Evolutionary conservation across 2,329 filamentous ascomycete genomes (phyloP), one percentile per base, ranked within the genome.

Genomic region (Amauroascus verrucosus): DNA sequence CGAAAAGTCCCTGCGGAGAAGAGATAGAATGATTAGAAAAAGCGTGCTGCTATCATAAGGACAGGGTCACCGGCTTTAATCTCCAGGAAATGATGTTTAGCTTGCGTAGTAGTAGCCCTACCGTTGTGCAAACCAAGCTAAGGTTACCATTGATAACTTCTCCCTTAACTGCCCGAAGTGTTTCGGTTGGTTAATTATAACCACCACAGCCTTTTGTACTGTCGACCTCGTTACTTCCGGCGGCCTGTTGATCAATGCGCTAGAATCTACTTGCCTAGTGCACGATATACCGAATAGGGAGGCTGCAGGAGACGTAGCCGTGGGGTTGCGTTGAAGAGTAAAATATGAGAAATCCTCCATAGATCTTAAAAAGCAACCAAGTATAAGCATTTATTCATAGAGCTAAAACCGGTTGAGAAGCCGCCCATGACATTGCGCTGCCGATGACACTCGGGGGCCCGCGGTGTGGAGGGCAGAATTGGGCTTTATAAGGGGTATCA

Each of bases 311-410:
- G 35, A 24, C 1, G 62, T 63, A 1, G 66, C 50, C 8, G 72
- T 72, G 45, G 67, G 67, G 57, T 72, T 72, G 51, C 82, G 81
- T 55, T 88, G 78, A 49, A 98, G 82, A 7, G 91, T 97, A 69
- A 98, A 98, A 74, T 98, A 98, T 49, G 90, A 96, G 75, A 97
- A 98, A 72, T 97, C 93, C 72, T 98, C 93, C 54, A 85, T 85
- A 20, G 87, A 84, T 93, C 6, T 18, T 6, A 63, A 22, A 40
- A 43, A 32, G 16, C 22, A 48, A 38, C 45, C 18, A 50, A 18
- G 46, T 24, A 38, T 51, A 44, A 43, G 32, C 49, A 44, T 22
- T 18, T 18, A 30, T 44, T 44, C n/a, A 18, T 30, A 49, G 16
- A 8, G 26, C 30, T 48, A 40, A 37, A 30, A 18, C 7, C 30